Evolutionary conservation across 805 yeast genomes (phyloP), one percentile per base, ranked within the genome.

Genomic region (Pichia manshurica): DNA sequence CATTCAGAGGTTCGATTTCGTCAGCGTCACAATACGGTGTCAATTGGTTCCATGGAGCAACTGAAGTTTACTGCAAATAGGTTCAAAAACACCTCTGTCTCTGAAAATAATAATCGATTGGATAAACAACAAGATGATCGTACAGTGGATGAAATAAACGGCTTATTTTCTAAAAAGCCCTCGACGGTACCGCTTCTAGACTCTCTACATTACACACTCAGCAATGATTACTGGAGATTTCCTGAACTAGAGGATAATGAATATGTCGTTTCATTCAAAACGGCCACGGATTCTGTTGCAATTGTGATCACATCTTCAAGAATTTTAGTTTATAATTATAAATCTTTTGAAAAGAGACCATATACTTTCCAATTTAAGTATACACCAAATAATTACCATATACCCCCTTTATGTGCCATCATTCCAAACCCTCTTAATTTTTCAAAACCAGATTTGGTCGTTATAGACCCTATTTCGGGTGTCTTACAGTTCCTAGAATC

Each of bases 401-500:
- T 67, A 32, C 56, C 68, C 8, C 82, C 84, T 1, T 62, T 81
- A 47, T 86, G 84, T 1, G 70, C 75, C 5, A 62, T 86, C 33
- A 78, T 86, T 1, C 82, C 91, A 3, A 64, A 78, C 6, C 74
- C 77, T 4, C 79, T 81, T 2, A 58, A 66, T 20, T 50, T 60
- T 2, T 73, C 72, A 44, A 62, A 70, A 15, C 91, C 95, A 0
- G 96, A 96, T 9, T 65, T 88, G 35, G 80, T 84, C 6, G 75
- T 83, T 5, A 71, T 87, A 19, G 78, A 82, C 57, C 69, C 82
- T 0, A 61, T 70, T 17, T 56, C 78, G 0, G 95, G 96, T 0
- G 59, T 63, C 17, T 64, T 85, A 42, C 73, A 75, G 22, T 89
- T 82, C 63, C 84, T 83, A 68, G 95, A 87, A 58, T 78, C 87